Conservation (phyloP, 495 filamentous ascomycete species). For the Pseudomonodictys pantanalensis region DNA sequence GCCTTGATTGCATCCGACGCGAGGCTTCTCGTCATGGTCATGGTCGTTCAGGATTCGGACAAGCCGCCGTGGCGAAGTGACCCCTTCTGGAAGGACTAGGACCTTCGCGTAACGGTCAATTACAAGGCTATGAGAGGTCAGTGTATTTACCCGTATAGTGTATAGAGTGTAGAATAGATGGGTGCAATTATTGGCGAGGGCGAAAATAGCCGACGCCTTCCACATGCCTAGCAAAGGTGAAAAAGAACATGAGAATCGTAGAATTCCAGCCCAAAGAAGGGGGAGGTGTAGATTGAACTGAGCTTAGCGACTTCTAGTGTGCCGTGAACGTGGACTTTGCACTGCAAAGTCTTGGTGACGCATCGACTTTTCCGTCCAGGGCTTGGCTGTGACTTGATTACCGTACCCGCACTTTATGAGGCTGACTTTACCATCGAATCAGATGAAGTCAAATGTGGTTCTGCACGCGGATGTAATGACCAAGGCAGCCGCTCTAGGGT, state of each 20-base stretch:
- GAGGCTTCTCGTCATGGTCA: background rate
- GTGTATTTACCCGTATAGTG: slow-evolving; percentile 27
- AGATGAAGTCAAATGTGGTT: no score
- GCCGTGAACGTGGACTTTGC: background rate
- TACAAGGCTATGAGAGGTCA: slow-evolving; percentile 15
- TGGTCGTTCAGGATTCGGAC: slow-evolving; percentile 8
- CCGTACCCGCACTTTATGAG: no score
- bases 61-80: slow-evolving; percentile 5
- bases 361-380: background rate
- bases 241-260: background rate
- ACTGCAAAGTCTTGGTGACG: no score
- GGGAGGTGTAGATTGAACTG: slow-evolving; percentile 9
- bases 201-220: slow-evolving; percentile 19
- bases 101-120: slow-evolving; percentile 3
- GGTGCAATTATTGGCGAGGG: slow-evolving; percentile 9
- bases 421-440: no score
- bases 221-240: slow-evolving; percentile 15
- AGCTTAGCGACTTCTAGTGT: slow-evolving; percentile 2
- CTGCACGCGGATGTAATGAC: no score
- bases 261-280: background rate
- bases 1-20: slow-evolving; percentile 24
- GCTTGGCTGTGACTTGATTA: no score
- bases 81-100: slow-evolving; percentile 14
- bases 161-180: slow-evolving; percentile 26
- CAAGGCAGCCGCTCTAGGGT: no score